Percentiles rank a stretch among this genome's conserved stretches.
These are phyloP conservation scores for Apiotrichum gracile DNA, from an alignment of 1,284 basidiomycete genomes.

Conservation along the genomic window DNA sequence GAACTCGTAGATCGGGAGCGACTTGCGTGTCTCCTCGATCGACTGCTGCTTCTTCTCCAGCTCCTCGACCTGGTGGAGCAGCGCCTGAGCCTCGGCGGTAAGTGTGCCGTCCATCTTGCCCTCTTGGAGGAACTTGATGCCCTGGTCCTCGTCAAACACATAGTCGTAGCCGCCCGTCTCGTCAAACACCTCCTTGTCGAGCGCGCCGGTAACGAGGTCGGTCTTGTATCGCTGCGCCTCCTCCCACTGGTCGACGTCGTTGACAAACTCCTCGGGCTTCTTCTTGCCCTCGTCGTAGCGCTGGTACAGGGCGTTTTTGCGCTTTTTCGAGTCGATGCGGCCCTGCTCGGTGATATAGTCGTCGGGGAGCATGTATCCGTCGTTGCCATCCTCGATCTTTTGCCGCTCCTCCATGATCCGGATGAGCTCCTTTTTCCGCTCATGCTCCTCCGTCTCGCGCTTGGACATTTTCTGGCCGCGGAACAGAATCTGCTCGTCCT, in stretches of 20 bases:
- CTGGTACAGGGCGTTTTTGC: constrained; percentile 85
- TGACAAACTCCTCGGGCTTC: constrained; percentile 79
- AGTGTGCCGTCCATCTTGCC: constrained; percentile 67
- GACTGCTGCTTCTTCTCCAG: constrained; percentile 80
- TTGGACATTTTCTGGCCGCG: constrained; percentile 75
- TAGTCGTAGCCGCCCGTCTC: constrained; percentile 79
- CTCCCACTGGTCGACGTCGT: constrained; percentile 96
- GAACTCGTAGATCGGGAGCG: constrained; percentile 80
- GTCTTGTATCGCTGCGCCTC: constrained; percentile 83
- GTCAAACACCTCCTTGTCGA: constrained; percentile 74
- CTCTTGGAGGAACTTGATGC: constrained; percentile 92
- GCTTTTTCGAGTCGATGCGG: constrained; percentile 96
- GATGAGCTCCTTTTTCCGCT: constrained; percentile 87
- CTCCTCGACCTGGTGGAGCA: constrained; percentile 84
- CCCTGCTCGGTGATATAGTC: constrained; percentile 98
- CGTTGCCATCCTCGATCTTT: constrained; percentile 86
- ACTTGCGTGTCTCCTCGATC: constrained; percentile 87
- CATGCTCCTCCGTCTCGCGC: constrained; percentile 72
- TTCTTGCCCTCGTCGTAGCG: constrained; percentile 89
- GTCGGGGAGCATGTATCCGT: constrained; percentile 89
- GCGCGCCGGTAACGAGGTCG: constrained; percentile 77
- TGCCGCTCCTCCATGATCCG: constrained; percentile 87
- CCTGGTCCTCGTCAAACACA: constrained; percentile 96
- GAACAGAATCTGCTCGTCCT: constrained; percentile 85
- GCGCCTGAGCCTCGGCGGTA: constrained; percentile 77